Evolutionary conservation across 768 basidiomycete species (phyloP).

Genomic region (Paxillus rubicundulus): DNA sequence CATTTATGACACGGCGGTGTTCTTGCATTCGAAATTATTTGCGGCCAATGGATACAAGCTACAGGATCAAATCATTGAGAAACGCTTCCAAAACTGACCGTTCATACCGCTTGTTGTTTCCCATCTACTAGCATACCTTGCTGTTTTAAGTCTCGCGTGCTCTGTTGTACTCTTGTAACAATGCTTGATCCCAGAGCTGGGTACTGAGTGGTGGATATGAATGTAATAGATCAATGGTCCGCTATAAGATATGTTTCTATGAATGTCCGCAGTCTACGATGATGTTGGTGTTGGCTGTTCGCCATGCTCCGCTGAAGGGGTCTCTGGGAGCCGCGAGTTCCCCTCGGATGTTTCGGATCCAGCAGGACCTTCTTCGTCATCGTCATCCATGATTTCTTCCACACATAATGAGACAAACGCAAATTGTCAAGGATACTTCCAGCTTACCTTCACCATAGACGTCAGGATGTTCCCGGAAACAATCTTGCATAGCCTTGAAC

Average conservation of each 20-base stretch:
- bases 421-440: not conserved
- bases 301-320: constrained; percentile 5
- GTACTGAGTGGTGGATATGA: constrained; percentile 32
- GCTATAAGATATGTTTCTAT: constrained; percentile 22
- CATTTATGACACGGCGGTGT: constrained; percentile 86
- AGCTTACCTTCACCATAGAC: constrained; percentile 89
- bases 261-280: constrained; percentile 17
- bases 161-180: constrained; percentile 13
- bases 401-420: constrained; percentile 4
- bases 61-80: constrained; percentile 64
- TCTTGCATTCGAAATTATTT: constrained; percentile 85
- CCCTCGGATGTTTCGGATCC: constrained; percentile 8
- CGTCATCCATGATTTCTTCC: constrained; percentile 67
- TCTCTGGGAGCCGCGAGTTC: constrained; percentile 3
- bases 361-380: constrained; percentile 44
- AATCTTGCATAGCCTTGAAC: constrained; percentile 96
- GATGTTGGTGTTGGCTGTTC: constrained; percentile 10
- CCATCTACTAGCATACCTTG: constrained; percentile 1
- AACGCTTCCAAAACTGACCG: constrained; percentile 53
- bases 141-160: constrained; percentile 3
- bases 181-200: constrained; percentile 16
- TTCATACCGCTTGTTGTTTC: not conserved
- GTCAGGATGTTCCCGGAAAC: constrained; percentile 95
- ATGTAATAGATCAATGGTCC: constrained; percentile 26
- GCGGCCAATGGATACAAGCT: constrained; percentile 84